A percentile compares a stretch with the other conserved stretches of the same genome.
Evolutionary conservation across 1,284 basidiomycete genomes (phyloP).

Genomic region (Apiotrichum akiyoshidainum): DNA sequence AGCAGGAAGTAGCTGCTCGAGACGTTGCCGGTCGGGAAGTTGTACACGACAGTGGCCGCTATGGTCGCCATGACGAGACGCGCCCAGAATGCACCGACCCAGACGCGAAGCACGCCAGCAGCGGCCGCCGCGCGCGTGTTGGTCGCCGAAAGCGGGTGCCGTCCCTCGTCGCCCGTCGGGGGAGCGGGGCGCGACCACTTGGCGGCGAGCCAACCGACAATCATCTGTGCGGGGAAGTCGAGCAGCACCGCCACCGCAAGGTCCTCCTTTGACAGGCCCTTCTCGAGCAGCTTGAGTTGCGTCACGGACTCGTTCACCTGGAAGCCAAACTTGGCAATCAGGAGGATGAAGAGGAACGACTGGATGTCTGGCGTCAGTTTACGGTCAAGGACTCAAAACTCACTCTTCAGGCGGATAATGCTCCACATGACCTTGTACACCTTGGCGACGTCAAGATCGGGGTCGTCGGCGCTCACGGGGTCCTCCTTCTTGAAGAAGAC

Average conservation of each 20-base stretch:
- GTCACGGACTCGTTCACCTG: slow-evolving; percentile 92
- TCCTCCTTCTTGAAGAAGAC: slow-evolving; percentile 88
- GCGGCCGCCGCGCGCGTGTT: slow-evolving; percentile 48
- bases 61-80: slow-evolving; percentile 68
- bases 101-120: slow-evolving; percentile 70
- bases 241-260: slow-evolving; percentile 90
- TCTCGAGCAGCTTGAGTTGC: slow-evolving; percentile 92
- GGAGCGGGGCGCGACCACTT: slow-evolving; percentile 66
- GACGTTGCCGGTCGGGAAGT: slow-evolving; percentile 62
- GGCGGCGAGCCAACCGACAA: slow-evolving; percentile 94
- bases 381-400: no score
- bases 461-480: slow-evolving; percentile 65
- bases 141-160: slow-evolving; percentile 32
- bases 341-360: slow-evolving; percentile 78
- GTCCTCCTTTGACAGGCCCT: slow-evolving; percentile 92
- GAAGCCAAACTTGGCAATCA: slow-evolving; percentile 93
- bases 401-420: slow-evolving; percentile 87
- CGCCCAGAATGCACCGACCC: slow-evolving; percentile 90
- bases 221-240: slow-evolving; percentile 96
- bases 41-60: slow-evolving; percentile 74
- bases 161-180: slow-evolving; percentile 8
- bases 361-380: slow-evolving; percentile 72
- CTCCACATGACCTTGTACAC: slow-evolving; percentile 95
- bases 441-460: slow-evolving; percentile 83
- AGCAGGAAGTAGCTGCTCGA: slow-evolving; percentile 70